These are phyloP conservation scores for Acanthochlamys bracteata DNA, from an alignment of 106 monocot genomes.

Conservation along the genomic window DNA sequence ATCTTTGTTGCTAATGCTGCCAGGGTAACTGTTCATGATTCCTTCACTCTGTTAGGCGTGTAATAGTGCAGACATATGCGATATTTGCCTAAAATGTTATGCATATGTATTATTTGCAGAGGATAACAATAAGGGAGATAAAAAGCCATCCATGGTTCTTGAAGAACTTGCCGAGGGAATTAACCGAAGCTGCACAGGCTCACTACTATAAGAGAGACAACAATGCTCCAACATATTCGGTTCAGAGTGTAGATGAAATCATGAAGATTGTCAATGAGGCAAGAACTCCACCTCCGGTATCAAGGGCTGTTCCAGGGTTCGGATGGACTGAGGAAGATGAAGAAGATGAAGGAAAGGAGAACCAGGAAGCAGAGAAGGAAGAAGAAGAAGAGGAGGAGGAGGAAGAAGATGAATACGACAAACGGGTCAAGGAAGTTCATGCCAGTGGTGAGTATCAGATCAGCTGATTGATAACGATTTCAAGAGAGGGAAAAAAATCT, in stretches of 20 bases:
- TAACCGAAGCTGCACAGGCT: slow-evolving; percentile 59
- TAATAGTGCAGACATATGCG: no score
- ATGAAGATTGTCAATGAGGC: slow-evolving; percentile 69
- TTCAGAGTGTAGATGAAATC: slow-evolving; percentile 57
- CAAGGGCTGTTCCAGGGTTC: slow-evolving; percentile 39
- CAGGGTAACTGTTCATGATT: slow-evolving; percentile 30
- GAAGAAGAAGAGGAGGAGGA: slow-evolving; percentile 43
- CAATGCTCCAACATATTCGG: slow-evolving; percentile 45
- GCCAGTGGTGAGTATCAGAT: slow-evolving; percentile 64
- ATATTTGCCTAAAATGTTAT: background rate
- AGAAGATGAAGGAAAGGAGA: slow-evolving; percentile 38
- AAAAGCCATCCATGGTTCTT: slow-evolving; percentile 77
- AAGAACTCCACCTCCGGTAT: slow-evolving; percentile 36
- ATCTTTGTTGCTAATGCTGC: slow-evolving; percentile 65
- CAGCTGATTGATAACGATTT: slow-evolving; percentile 8
- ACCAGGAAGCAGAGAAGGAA: slow-evolving; percentile 3
- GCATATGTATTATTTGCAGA: slow-evolving; percentile 19
- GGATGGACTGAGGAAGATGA: slow-evolving; percentile 46
- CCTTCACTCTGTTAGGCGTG: background rate
- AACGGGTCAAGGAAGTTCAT: slow-evolving; percentile 60
- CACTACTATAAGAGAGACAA: slow-evolving; percentile 50
- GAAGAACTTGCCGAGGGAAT: slow-evolving; percentile 80
- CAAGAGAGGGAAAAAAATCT: background rate
- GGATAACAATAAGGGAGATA: slow-evolving; percentile 77
- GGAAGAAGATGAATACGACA: slow-evolving; percentile 67